Base-by-base conservation (phyloP, 139 green algal species). In the Micractinium conductrix region DNA sequence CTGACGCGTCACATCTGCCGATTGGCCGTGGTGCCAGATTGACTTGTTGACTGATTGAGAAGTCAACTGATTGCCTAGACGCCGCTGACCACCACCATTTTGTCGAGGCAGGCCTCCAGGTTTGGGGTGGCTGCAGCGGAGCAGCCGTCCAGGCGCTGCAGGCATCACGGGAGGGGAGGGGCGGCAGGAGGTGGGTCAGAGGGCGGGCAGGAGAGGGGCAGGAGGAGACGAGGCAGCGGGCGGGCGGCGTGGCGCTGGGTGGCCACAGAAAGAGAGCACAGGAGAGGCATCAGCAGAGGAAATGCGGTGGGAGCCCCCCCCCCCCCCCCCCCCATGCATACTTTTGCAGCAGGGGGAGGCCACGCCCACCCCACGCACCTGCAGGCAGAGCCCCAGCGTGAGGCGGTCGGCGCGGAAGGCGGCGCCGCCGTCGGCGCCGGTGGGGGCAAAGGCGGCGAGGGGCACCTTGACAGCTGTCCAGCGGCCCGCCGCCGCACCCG, bases 341-440 rank as follows among this genome's bases (percentile, higher is more conserved):
- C n/a, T n/a, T n/a, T n/a, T n/a, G n/a, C n/a, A n/a, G n/a, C n/a
- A n/a, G n/a, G n/a, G n/a, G n/a, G n/a, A n/a, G n/a, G n/a, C n/a
- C n/a, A n/a, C n/a, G n/a, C n/a, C n/a, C n/a, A n/a, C n/a, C n/a
- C n/a, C n/a, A n/a, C n/a, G n/a, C n/a, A n/a, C n/a, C n/a, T n/a
- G n/a, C n/a, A n/a, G 78, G 62, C 78, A 83, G 55, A 65, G 68
- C 4, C 78, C 78, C 0, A 83, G 30, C 9, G 78, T 83, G 12
- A 74, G 65, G 17, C 78, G 30, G 78, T 83, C 78, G 8, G 78
- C 78, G 42, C 65, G 63, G 62, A 82, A 82, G 58, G 37, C 50
- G 8, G 50, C 45, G 19, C 63, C 30, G 37, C 21, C 74, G 10
- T 45, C 74, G 26, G 43, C 30, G 4, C 22, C 26, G 7, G 24